Conservation (phyloP, 1,284 basidiomycete species). For the Cryptococcus sp. region DNA sequence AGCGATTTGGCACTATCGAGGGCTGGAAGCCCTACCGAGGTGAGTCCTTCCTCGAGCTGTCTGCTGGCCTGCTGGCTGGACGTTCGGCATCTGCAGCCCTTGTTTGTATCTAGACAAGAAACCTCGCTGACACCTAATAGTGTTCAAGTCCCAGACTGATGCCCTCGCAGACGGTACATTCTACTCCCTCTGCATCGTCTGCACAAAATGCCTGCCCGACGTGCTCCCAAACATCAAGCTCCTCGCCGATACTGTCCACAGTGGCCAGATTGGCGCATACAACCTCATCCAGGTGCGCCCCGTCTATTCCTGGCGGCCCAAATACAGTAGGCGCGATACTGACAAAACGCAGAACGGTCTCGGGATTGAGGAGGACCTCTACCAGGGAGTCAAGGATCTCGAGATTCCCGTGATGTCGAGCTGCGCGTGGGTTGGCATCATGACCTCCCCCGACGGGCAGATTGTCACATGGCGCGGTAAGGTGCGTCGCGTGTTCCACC, state of each 20-base stretch:
- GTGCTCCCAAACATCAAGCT: slow-evolving; percentile 58
- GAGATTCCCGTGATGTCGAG: slow-evolving; percentile 39
- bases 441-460: slow-evolving; percentile 31
- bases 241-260: slow-evolving; percentile 59
- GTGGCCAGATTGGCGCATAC: slow-evolving; percentile 58
- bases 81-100: background rate
- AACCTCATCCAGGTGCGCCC: slow-evolving; percentile 59
- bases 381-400: slow-evolving; percentile 54
- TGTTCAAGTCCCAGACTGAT: slow-evolving; percentile 59
- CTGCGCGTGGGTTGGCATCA: slow-evolving; percentile 37
- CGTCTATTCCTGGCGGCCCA: background rate
- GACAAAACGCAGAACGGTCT: slow-evolving; percentile 60
- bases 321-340: background rate
- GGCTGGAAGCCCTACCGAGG: slow-evolving; percentile 64
- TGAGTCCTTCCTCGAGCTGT: slow-evolving; percentile 37
- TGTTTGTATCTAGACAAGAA: background rate
- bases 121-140: slow-evolving; percentile 40
- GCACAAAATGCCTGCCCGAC: slow-evolving; percentile 73
- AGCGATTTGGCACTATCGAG: slow-evolving; percentile 59
- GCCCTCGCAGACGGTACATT: slow-evolving; percentile 56
- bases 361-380: slow-evolving; percentile 66
- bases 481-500: slow-evolving; percentile 15
- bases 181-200: slow-evolving; percentile 66
- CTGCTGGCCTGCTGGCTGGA: no score
- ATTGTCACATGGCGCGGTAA: slow-evolving; percentile 35